A percentile compares a stretch with the other conserved stretches of the same genome.
phyloP scores from a whole-genome alignment of 2,329 filamentous ascomycete genomes.

The Claviceps humidiphila region DNA sequence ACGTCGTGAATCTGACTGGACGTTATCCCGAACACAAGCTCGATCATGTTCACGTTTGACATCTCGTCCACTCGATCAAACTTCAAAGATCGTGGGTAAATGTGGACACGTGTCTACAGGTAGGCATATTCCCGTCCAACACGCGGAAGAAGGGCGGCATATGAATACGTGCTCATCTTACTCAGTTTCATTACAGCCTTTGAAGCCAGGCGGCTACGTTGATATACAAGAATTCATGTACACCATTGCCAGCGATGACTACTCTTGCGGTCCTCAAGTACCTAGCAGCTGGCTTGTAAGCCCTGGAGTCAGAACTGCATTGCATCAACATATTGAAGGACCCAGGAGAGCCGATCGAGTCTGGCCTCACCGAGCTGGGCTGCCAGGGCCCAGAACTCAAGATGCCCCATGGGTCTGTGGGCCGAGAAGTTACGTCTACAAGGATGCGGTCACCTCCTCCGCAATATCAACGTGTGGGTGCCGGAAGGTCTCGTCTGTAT shows the following conservation, averaged over 20 bases:
- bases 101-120: conserved; percentile 31
- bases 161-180: neutral
- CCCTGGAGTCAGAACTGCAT: conserved; percentile 28
- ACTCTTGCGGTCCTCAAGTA: conserved; percentile 28
- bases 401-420: conserved; percentile 37
- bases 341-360: conserved; percentile 18
- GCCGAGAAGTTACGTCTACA: conserved; percentile 27
- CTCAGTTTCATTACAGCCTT: conserved; percentile 18
- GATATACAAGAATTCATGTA: conserved; percentile 35
- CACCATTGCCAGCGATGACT: conserved; percentile 30
- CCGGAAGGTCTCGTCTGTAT: conserved; percentile 24
- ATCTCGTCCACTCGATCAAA: conserved; percentile 29
- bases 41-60: conserved; percentile 36
- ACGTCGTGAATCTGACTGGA: conserved; percentile 38
- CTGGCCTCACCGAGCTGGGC: conserved; percentile 29
- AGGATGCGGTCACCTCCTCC: conserved; percentile 31
- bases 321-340: conserved; percentile 22
- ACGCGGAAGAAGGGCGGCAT: neutral
- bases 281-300: conserved; percentile 26
- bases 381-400: conserved; percentile 30
- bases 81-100: conserved; percentile 21
- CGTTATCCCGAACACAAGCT: conserved; percentile 29
- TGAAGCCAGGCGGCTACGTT: conserved; percentile 38
- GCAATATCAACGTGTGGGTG: conserved; percentile 28
- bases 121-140: conserved; percentile 12